These are phyloP conservation scores for Solanum sitiens DNA, from an alignment of 257 asterid species.

Conservation along the genomic window DNA sequence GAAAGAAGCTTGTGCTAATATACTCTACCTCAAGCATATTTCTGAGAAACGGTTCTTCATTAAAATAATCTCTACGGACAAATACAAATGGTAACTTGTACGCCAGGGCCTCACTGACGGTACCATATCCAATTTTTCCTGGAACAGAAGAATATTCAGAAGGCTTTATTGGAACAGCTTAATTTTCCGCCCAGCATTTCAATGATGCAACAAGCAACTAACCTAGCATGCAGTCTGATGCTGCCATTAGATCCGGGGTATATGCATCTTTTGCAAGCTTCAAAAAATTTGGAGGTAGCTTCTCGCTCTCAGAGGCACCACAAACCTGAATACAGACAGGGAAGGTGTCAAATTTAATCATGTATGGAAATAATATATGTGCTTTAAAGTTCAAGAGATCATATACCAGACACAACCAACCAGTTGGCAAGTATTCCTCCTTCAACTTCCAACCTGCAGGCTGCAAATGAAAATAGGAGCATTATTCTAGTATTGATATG, in stretches of 20 bases:
- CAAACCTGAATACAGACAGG: constrained; percentile 55
- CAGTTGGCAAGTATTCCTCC: constrained; percentile 82
- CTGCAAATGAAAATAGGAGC: constrained; percentile 31
- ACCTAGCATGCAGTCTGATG: constrained; percentile 99
- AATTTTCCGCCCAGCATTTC: not conserved
- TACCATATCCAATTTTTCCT: constrained; percentile 99
- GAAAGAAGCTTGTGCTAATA: constrained; percentile 2
- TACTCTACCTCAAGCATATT: constrained; percentile 91
- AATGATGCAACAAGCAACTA: constrained; percentile 23
- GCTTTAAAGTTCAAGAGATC: not conserved
- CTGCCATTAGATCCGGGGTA: constrained; percentile 93
- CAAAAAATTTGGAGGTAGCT: constrained; percentile 79
- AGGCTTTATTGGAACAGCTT: not conserved
- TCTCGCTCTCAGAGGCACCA: constrained; percentile 79
- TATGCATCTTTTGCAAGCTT: constrained; percentile 84
- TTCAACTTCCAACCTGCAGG: constrained; percentile 95
- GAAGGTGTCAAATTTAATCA: not conserved
- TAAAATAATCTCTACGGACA: constrained; percentile 96
- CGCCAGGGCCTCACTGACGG: constrained; percentile 94
- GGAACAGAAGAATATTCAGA: constrained; percentile 3
- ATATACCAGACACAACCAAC: constrained; percentile 98
- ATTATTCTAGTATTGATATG: not conserved
- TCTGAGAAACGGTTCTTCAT: constrained; percentile 96
- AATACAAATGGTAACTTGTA: constrained; percentile 92
- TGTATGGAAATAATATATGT: not conserved